Conservation (phyloP, 768 basidiomycete species). For the Crassisporium funariophilum region DNA sequence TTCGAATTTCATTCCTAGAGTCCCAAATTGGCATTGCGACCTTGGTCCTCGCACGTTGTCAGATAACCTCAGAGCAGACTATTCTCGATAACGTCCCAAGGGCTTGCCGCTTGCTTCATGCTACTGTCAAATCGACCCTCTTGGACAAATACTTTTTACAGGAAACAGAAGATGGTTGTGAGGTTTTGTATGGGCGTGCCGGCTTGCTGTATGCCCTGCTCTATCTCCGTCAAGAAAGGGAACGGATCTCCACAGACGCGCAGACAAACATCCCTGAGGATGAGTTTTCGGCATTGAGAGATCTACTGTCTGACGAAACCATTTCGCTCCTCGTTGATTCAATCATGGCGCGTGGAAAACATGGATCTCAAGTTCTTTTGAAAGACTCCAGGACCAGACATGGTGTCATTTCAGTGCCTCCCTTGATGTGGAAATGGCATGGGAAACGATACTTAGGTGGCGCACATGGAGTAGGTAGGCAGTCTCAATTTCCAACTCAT, state of each 20-base stretch:
- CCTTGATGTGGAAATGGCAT: slow-evolving; percentile 65
- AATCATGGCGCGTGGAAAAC: slow-evolving; percentile 46
- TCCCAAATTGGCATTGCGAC: slow-evolving; percentile 41
- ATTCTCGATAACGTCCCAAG: slow-evolving; percentile 21
- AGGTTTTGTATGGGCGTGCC: slow-evolving; percentile 61
- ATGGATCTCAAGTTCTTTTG: slow-evolving; percentile 38
- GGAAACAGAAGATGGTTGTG: slow-evolving; percentile 50
- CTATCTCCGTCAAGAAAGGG: no score
- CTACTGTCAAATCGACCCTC: slow-evolving; percentile 22
- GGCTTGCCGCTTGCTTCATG: slow-evolving; percentile 26
- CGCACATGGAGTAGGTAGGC: slow-evolving; percentile 61
- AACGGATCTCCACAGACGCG: slow-evolving; percentile 16
- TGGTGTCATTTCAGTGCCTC: slow-evolving; percentile 30
- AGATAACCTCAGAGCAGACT: slow-evolving; percentile 20
- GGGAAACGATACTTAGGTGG: slow-evolving; percentile 57
- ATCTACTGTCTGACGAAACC: slow-evolving; percentile 36
- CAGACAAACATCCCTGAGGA: slow-evolving; percentile 6
- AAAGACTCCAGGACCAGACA: slow-evolving; percentile 25
- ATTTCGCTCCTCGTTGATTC: slow-evolving; percentile 42
- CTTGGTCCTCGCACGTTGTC: slow-evolving; percentile 33
- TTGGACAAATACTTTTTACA: slow-evolving; percentile 10
- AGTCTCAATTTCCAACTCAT: background rate
- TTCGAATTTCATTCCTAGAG: slow-evolving; percentile 39
- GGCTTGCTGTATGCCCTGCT: slow-evolving; percentile 57
- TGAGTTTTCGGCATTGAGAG: slow-evolving; percentile 17